These are phyloP conservation scores for Camelina sativa DNA, from an alignment of 345 rosid species.

Conservation along the genomic window DNA sequence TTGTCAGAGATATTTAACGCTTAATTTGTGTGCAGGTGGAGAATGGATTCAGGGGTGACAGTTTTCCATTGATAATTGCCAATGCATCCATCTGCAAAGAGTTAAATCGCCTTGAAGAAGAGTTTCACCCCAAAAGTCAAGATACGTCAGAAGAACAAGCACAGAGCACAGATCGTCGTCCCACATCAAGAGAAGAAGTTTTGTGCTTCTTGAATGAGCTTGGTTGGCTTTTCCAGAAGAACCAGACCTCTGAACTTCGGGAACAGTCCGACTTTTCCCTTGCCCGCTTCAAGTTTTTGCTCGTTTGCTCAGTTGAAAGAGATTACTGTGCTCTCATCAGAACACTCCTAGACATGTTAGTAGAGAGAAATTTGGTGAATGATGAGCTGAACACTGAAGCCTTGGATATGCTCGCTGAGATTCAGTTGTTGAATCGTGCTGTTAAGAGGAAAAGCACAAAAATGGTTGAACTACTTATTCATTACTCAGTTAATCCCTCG, in stretches of 20 bases:
- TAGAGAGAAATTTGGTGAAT: slow-evolving; percentile 53
- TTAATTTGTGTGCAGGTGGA: slow-evolving; percentile 64
- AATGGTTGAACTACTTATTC: slow-evolving; percentile 72
- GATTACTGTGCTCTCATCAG: slow-evolving; percentile 66
- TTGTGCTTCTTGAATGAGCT: slow-evolving; percentile 85
- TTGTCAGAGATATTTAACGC: slow-evolving; percentile 3
- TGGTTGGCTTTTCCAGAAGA: slow-evolving; percentile 91
- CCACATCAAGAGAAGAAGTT: slow-evolving; percentile 67
- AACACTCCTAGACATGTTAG: slow-evolving; percentile 65
- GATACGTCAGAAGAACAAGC: slow-evolving; percentile 53
- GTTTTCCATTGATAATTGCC: slow-evolving; percentile 83
- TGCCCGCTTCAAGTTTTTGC: slow-evolving; percentile 71
- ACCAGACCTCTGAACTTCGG: slow-evolving; percentile 37
- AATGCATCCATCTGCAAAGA: slow-evolving; percentile 80
- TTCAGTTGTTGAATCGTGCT: slow-evolving; percentile 75
- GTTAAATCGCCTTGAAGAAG: slow-evolving; percentile 71
- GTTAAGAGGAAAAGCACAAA: slow-evolving; percentile 70
- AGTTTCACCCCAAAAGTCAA: slow-evolving; percentile 53
- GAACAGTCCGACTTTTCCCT: slow-evolving; percentile 56
- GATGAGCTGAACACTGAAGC: slow-evolving; percentile 56
- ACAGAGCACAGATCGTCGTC: slow-evolving; percentile 44
- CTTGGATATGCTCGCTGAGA: slow-evolving; percentile 60
- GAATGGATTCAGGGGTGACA: slow-evolving; percentile 83
- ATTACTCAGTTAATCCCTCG: slow-evolving; percentile 45
- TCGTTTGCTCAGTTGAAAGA: slow-evolving; percentile 76